A percentile compares a stretch with the other conserved stretches of the same genome.
Evolutionary conservation across 139 green algal species (phyloP).

Genomic region (Parachlorella kessleri): DNA sequence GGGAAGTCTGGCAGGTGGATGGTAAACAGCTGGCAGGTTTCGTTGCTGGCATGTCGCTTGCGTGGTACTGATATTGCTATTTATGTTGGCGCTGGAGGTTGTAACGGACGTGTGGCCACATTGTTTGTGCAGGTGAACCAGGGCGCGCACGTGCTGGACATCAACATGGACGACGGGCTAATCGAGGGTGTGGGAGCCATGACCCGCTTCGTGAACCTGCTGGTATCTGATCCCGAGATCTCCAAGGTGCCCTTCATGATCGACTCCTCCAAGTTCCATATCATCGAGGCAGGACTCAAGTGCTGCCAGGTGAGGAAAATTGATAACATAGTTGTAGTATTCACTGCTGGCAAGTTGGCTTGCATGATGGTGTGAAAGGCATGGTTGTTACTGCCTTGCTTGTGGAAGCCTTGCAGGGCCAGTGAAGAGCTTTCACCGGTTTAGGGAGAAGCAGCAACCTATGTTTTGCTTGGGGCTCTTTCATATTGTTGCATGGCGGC

Average conservation of each 20-base stretch:
- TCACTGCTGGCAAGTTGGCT: neutral
- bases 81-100: no score
- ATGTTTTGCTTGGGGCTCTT: no score
- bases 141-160: slow-evolving; percentile 92
- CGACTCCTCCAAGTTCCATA: slow-evolving; percentile 96
- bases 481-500: no score
- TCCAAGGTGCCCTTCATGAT: slow-evolving; percentile 98
- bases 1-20: no score
- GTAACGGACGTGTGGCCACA: no score
- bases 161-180: slow-evolving; percentile 98
- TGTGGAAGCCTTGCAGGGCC: neutral
- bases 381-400: neutral
- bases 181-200: slow-evolving; percentile 95
- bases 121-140: slow-evolving; percentile 59
- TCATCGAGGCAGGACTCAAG: slow-evolving; percentile 98
- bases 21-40: no score
- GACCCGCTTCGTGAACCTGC: slow-evolving; percentile 96
- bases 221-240: slow-evolving; percentile 95
- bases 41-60: no score
- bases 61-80: no score
- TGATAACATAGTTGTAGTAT: no score
- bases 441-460: no score
- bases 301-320: slow-evolving; percentile 77
- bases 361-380: no score
- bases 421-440: no score